Percentiles rank a stretch among this genome's conserved stretches.
Evolutionary conservation across 2,329 filamentous ascomycete species (phyloP).

Genomic region (Zymoseptoria ardabiliae): DNA sequence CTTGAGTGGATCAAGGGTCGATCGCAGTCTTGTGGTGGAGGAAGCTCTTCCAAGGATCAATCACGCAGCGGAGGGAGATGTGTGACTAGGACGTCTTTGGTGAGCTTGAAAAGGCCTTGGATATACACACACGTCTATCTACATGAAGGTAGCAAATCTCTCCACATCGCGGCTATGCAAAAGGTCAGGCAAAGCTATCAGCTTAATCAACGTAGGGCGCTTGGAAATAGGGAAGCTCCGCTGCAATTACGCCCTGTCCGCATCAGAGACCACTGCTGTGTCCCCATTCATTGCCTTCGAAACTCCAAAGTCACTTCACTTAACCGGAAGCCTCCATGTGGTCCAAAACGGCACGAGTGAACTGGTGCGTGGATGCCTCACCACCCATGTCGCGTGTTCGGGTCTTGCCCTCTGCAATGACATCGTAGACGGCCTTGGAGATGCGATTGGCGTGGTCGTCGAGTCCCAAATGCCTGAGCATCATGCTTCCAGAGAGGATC

Average conservation of each 20-base stretch:
- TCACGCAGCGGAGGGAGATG: no score
- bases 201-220: background rate
- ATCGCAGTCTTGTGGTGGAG: no score
- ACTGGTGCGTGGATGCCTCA: constrained; percentile 80
- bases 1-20: background rate
- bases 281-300: background rate
- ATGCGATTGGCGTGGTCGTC: constrained; percentile 98
- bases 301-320: background rate
- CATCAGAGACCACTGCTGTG: background rate
- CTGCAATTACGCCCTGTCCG: background rate
- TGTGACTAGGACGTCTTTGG: no score
- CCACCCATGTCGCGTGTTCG: constrained; percentile 97
- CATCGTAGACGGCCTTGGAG: constrained; percentile 74
- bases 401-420: constrained; percentile 80
- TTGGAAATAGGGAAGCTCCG: background rate
- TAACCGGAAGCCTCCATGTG: constrained; percentile 64
- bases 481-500: constrained; percentile 92
- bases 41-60: no score
- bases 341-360: constrained; percentile 87
- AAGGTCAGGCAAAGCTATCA: background rate
- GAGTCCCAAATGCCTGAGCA: constrained; percentile 91
- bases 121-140: background rate
- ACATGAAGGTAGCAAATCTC: background rate
- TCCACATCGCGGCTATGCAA: background rate
- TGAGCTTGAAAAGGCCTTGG: background rate